Base-by-base conservation (phyloP, 2,329 filamentous ascomycete species). In the Dactylonectria macrodidyma region DNA sequence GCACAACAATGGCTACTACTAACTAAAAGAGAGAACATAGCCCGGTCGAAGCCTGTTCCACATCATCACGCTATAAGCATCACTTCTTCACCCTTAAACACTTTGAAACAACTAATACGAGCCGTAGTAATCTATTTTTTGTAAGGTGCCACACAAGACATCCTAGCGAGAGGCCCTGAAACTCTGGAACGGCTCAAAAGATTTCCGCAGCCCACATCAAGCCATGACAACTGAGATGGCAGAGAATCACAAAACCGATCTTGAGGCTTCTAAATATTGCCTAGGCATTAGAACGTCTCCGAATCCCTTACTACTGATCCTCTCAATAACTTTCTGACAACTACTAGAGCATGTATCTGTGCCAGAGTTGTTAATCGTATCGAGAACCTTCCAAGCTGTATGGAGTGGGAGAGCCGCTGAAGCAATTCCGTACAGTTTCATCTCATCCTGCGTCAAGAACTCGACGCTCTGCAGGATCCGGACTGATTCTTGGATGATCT, bases 391-490 rank as follows among this genome's bases (percentile, higher is more conserved):
- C 16, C 69, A 70, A 2, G 74, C 68, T 0, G 71, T 58, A 10
- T 68, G 69, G 2, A 81, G 62, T 0, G 81, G 81, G 5, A 83
- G 76, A 0, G 75, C 59, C 0, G 78, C 71, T 1, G 82, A 82
- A 0, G 79, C 78, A 4, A 78, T 78, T 0, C 82, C 82, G 62
- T 78, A 83, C 1, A 84, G 68, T 19, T 76, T 80, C 78, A 84
- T 81, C 19, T 80, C 76, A 19, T 81, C 79, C 65, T 78, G 78
- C 12, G 81, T 67, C 7, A 83, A 64, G 63, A 82, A 84, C 8
- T 78, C 75, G 50, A 80, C 78, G 54, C 80, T 81, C 33, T 75
- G 71, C 52, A 77, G 78, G 16, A 81, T 79, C 65, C 73, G 75
- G 1, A 58, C 65, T 1, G 76, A 76, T 1, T 80, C 58, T 12